Base-by-base conservation (phyloP, 108 stramenopile species). In the Conticribra weissflogii region DNA sequence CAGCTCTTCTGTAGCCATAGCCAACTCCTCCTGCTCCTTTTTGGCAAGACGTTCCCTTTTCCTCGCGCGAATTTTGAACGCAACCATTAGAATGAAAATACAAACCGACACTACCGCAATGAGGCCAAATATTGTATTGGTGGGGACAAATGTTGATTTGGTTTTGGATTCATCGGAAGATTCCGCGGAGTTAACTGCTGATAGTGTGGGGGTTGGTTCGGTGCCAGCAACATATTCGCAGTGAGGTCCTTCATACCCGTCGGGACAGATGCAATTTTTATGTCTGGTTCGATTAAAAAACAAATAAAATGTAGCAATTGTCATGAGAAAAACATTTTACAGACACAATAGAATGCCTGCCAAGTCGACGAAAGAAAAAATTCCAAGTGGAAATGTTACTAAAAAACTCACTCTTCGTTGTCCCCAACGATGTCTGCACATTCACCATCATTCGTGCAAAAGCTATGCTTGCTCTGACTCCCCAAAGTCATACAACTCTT, bases 381-480 rank as follows among this genome's bases (percentile, higher is more conserved):
- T 41, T 41, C 5, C 5, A 41, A 41, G 12, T 41, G 12, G 12
- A 41, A 41, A 9, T 76, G 74, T 9, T 44, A n/a, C 34, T 9
- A 9, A 9, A 9, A 5, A 49, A 63, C 62, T 48, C 47, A 63
- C 63, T 30, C 36, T 54, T 83, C 64, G 30, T 69, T 81, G 25
- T 71, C 55, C 18, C 59, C 52, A 7, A 84, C 63, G 5, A 72
- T 59, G 1, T 57, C 76, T 18, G 30, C 19, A 58, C 87, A 88
- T n/a, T 54, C 66, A 36, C 87, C 87, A 17, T 68, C 79, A 59
- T 88, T 88, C 31, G 76, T 83, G 59, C 87, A 88, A 71, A 85
- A 88, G n/a, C 81, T 76, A 59, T 76, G 83, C 49, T 66, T 68
- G 48, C 66, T 78, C 15, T 46, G 31, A 32, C 69, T 67, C 4